Base-by-base conservation (phyloP, 192 early-diverging fungal genomes). In the Coemansia sp. region DNA sequence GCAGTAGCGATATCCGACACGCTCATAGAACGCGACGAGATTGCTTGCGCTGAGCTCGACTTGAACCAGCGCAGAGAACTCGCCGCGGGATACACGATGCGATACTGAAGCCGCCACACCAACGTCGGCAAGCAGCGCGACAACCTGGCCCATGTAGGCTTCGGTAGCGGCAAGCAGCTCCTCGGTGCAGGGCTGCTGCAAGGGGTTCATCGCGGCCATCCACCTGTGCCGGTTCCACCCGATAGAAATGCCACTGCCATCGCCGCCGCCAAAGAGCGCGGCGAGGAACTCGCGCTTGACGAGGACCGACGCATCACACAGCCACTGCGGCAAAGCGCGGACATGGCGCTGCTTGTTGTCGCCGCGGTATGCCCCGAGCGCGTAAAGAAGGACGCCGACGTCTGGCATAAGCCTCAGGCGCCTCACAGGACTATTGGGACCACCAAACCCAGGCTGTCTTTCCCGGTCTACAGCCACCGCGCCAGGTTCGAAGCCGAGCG, bases 241-340 rank as follows among this genome's bases (percentile, higher is more conserved):
- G 35, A 71, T 65, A 2, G 69, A 71, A 24, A 71, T 64, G 35
- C 18, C 1, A 43, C 63, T 11, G 26, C 58, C 66, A 15, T 1
- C 45, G 7, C 48, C 45, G 7, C 48, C 48, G 43, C 66, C 66
- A 60, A 68, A 68, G n/a, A 71, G 14, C 26, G 69, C 69, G 10
- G 69, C 69, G 15, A 71, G 69, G 69, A 71, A 71, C 63, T 71
- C 69, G 58, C 69, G 69, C 63, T 71, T 71, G 46, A 71, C 46
- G 4, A 71, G 69, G 11, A 6, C 55, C 18, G 69, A 62, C 1
- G 69, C 69, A 48, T 34, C 62, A 33, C 69, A 35, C 35, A 71
- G 69, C 69, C 69, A 71, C 63, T 44, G 63, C 20, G 69, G 69
- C 55, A 71, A 44, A 52, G 38, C 5, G 38, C 38, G 38, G 10